Conservation (phyloP, 2,329 filamentous ascomycete genomes). For the Fusarium sambucinum region DNA sequence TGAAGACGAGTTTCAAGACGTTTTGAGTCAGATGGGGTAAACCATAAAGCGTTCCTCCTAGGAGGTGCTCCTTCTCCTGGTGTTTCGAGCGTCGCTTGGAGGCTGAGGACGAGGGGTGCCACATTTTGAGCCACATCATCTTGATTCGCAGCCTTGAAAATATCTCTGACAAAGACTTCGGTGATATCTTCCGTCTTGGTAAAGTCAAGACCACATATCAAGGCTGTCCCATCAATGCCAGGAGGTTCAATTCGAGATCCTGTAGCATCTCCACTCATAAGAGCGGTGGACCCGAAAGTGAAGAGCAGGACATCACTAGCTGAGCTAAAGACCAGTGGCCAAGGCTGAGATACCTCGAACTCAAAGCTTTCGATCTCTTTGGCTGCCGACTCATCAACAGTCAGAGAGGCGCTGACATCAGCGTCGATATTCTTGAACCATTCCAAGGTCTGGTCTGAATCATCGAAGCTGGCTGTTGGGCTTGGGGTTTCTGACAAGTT, state of each 20-base stretch:
- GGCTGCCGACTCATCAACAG: not conserved
- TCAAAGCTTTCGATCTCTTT: conserved; percentile 8
- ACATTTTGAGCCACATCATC: not conserved
- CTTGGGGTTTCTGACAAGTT: not conserved
- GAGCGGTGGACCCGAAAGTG: not conserved
- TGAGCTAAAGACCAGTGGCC: conserved; percentile 4
- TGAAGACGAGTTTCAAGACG: not conserved
- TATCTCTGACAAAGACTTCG: not conserved
- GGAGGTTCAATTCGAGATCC: not conserved
- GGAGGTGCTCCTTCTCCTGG: not conserved
- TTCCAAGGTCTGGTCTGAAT: not conserved
- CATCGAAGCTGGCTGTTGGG: not conserved
- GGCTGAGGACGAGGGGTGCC: not conserved
- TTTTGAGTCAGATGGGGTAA: not conserved
- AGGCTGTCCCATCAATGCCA: not conserved
- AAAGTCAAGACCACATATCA: conserved; percentile 11
- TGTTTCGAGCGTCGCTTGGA: not conserved
- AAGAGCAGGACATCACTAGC: conserved; percentile 6
- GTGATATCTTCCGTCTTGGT: not conserved
- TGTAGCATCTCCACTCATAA: not conserved
- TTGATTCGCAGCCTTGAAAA: not conserved
- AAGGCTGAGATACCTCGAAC: not conserved
- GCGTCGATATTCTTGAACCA: not conserved
- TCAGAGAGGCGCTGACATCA: not conserved
- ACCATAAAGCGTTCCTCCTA: conserved; percentile 3